Base-by-base conservation (phyloP, 208 protist genomes). In the Trypanosoma melophagium region DNA sequence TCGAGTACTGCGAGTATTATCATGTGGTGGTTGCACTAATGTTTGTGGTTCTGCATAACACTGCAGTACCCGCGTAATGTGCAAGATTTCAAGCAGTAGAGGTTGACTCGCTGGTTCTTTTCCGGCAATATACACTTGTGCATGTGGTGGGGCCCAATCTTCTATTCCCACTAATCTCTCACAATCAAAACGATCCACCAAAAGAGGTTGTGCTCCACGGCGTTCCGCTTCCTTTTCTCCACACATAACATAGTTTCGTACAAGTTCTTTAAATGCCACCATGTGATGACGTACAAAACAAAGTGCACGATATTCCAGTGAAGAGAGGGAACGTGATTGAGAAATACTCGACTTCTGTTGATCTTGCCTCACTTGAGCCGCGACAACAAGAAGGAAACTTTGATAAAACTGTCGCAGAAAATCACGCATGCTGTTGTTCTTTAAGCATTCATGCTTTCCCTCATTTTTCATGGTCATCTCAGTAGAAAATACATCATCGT, bases 91-190 rank as follows among this genome's bases (percentile, higher is more conserved):
- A 50, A 93, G 64, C 41, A 90, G 55, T 45, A 93, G 66, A 21
- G 87, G 87, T 69, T 93, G 87, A 72, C 78, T 84, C 13, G 82
- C 82, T 0, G 84, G 82, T 49, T 93, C 80, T 68, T 89, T 93
- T 24, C 87, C 87, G 2, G 82, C 70, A 55, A 93, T 73, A 61
- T 86, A 93, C 2, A 75, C 16, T 24, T 75, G 69, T 12, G 35
- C 22, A 50, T 65, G 42, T 59, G 0, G 57, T 22, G 69, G 69
- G 16, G n/a, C 8, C 69, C 60, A 74, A 24, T 45, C 31, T 51
- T 28, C 21, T 60, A 42, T 13, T 35, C 38, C 47, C 16, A 25
- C 24, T 22, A n/a, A 22, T 28, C 3, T 21, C 5, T 45, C 17
- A 60, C 38, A 54, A n/a, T 28, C 14, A 54, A 79, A 70, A 10